Conservation (phyloP, 306 rosid genomes). For the Citrullus mucosospermus region DNA sequence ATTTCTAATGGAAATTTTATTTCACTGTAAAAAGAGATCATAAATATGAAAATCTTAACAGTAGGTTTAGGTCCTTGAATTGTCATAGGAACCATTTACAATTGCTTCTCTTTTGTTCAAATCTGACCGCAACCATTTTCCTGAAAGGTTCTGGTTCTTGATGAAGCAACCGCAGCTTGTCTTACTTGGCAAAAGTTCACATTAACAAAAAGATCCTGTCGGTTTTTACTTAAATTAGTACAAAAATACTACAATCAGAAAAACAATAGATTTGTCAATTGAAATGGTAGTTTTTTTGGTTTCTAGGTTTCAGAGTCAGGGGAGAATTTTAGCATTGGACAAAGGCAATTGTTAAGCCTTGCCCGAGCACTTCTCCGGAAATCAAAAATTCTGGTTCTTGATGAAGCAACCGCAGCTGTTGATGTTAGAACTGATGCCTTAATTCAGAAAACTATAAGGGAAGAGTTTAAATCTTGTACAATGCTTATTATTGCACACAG, state of each 20-base stretch:
- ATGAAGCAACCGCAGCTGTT: slow-evolving; percentile 94
- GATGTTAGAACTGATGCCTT: slow-evolving; percentile 96
- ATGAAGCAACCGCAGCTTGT: too few relatives aligned
- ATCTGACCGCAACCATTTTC: background rate
- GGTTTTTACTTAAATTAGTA: background rate
- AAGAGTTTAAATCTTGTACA: slow-evolving; percentile 70
- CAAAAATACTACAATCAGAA: background rate
- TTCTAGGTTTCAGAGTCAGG: slow-evolving; percentile 84
- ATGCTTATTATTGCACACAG: slow-evolving; percentile 91
- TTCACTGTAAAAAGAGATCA: too few relatives aligned
- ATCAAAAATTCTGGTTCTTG: slow-evolving; percentile 79
- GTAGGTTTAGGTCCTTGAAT: too few relatives aligned
- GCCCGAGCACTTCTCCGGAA: slow-evolving; percentile 71
- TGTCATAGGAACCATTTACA: background rate
- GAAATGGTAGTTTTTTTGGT: background rate
- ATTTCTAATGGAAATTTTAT: too few relatives aligned
- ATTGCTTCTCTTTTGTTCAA: background rate
- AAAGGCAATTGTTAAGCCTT: slow-evolving; percentile 79
- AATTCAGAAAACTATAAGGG: slow-evolving; percentile 82
- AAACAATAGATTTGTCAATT: background rate
- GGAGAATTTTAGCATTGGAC: slow-evolving; percentile 90
- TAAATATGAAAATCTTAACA: too few relatives aligned
- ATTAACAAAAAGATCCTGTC: background rate
- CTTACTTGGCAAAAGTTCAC: background rate
- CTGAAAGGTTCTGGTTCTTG: background rate